phyloP scores from a whole-genome alignment of 2,329 filamentous ascomycete species.

The Escovopsis sp. region DNA sequence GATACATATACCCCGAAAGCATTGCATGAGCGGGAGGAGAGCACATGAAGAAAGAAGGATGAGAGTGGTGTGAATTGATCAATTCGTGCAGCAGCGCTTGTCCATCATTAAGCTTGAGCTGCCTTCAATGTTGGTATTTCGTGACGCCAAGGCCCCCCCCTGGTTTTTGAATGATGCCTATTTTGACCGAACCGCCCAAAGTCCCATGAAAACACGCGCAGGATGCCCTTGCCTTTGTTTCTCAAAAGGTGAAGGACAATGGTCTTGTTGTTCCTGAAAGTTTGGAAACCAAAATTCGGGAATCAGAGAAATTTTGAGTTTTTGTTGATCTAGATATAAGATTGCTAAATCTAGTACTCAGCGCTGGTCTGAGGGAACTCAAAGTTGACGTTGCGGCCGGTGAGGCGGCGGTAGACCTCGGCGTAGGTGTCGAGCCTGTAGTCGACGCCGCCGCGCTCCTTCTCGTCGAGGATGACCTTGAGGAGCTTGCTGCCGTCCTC shows the following conservation, averaged over 20 bases:
- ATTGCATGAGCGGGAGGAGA: too few relatives aligned
- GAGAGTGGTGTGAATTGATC: conserved; percentile 12
- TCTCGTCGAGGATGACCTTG: conserved; percentile 99
- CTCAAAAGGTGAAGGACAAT: too few relatives aligned
- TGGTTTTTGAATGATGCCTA: conserved; percentile 2
- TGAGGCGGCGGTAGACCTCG: conserved; percentile 97
- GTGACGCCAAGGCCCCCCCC: conserved; percentile 30
- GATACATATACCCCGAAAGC: too few relatives aligned
- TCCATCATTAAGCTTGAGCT: conserved; percentile 31
- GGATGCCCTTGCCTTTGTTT: too few relatives aligned
- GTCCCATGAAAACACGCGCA: conserved; percentile 19
- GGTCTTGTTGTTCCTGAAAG: too few relatives aligned
- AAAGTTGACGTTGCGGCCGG: conserved; percentile 90
- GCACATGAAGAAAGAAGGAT: background rate
- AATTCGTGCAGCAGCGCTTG: conserved; percentile 26
- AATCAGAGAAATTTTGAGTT: background rate
- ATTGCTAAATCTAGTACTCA: conserved; percentile 35
- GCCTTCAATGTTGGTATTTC: conserved; percentile 21
- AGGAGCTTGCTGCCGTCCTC: conserved; percentile 97
- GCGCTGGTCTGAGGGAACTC: conserved; percentile 84
- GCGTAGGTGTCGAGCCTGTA: conserved; percentile 99
- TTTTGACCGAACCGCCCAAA: conserved; percentile 23
- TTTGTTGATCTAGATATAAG: background rate
- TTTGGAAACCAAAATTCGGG: too few relatives aligned
- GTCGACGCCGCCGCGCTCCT: conserved; percentile 98